Percentiles rank a stretch among this genome's conserved stretches.
phyloP scores from a whole-genome alignment of 306 rosid species.

The Rosa persica region DNA sequence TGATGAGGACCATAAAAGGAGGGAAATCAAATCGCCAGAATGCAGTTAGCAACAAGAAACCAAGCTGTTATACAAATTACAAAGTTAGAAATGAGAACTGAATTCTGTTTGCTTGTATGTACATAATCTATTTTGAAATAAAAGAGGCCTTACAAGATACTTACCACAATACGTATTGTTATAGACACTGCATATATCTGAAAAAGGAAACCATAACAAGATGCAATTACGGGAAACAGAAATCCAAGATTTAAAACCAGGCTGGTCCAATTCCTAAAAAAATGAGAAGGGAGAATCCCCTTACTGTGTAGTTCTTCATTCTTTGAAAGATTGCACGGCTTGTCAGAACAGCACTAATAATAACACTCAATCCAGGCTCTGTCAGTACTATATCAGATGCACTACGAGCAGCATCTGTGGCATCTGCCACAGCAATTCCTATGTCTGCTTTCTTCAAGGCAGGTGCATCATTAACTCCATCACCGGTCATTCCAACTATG shows the following conservation, averaged over 20 bases:
- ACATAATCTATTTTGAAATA: background rate
- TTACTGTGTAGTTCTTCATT: constrained; percentile 27
- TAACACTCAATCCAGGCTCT: constrained; percentile 28
- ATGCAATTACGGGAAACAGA: background rate
- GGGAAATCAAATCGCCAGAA: constrained; percentile 23
- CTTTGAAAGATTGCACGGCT: constrained; percentile 27
- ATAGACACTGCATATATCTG: constrained; percentile 29
- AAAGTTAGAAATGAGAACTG: constrained; percentile 3
- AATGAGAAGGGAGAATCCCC: constrained; percentile 8
- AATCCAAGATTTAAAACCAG: background rate
- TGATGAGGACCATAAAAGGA: constrained; percentile 27
- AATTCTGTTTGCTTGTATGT: background rate
- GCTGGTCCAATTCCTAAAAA: background rate
- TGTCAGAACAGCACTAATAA: constrained; percentile 25
- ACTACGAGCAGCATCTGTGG: constrained; percentile 30
- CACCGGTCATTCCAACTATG: constrained; percentile 28
- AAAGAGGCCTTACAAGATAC: background rate
- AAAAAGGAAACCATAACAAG: background rate
- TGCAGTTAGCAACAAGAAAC: constrained; percentile 20
- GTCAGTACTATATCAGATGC: constrained; percentile 26
- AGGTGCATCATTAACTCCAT: constrained; percentile 30
- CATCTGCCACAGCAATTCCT: constrained; percentile 25
- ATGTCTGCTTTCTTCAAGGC: constrained; percentile 26
- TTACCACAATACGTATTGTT: constrained; percentile 26
- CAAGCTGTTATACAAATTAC: constrained; percentile 14